Evolutionary conservation across 148 eudicot genomes (phyloP), one percentile per base, ranked within the genome.

Genomic region (Rheum nobile): DNA sequence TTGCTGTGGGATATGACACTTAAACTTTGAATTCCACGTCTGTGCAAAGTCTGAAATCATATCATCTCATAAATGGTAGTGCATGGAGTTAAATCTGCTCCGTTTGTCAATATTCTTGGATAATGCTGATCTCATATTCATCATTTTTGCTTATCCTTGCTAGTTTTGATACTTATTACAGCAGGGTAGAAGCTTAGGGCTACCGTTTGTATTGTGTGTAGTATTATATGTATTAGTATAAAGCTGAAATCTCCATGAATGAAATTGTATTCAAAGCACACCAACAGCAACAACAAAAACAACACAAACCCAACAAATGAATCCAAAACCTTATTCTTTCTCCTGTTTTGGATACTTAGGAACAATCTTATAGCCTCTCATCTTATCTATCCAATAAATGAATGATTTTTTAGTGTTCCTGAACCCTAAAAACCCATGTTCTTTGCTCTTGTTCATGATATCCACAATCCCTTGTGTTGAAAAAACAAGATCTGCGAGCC

Each of bases 401-500:
- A 83, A 71, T 13, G 86, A 70, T 65, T 54, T 83, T 76, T 81
- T 83, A 21, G 80, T 81, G 72, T 81, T 81, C 75, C 86, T 65
- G 32, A 81, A 84, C 29, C 84, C 84, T 32, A 81, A 67, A 55
- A 84, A 84, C 32, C 86, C 86, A 76, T 84, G 84, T 34, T 84
- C 86, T 72, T 84, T 84, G 37, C 86, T 84, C 79, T 81, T 84
- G 67, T 84, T 84, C 86, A 84, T 84, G 52, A 31, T 74, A 76
- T 81, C 83, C 69, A 79, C 54, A 1, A 10, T 7, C 3, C 50
- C 37, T 19, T 79, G 78, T 1, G 21, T 9, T 2, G 47, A 55
- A 0, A 79, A 38, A 26, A 10, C n/a, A 6, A 16, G 1, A 52
- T 83, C 86, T 12, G 46, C 72, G 34, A 76, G 71, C 82, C 80